phyloP scores from a whole-genome alignment of 2,329 filamentous ascomycete species.

The Aspergillus fumigatus region DNA sequence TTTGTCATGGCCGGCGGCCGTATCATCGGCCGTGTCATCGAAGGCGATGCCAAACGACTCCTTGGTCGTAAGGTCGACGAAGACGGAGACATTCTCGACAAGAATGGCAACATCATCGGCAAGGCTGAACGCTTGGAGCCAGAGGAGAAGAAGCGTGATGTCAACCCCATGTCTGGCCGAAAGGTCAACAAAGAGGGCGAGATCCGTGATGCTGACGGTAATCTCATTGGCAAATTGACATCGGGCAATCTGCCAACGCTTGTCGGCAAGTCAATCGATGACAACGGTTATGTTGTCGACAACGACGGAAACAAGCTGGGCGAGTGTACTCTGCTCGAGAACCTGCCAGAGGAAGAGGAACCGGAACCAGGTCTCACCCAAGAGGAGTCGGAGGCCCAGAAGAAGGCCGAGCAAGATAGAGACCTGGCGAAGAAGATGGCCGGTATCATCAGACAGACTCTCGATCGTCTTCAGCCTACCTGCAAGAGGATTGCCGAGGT shows the following conservation, averaged over 20 bases:
- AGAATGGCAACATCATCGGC: constrained; percentile 62
- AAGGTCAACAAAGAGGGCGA: constrained; percentile 51
- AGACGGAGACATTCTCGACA: constrained; percentile 65
- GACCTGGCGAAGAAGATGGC: constrained; percentile 75
- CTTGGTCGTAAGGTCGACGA: constrained; percentile 63
- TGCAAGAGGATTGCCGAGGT: constrained; percentile 81
- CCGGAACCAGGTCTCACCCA: constrained; percentile 34
- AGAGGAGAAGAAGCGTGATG: constrained; percentile 49
- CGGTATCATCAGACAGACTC: constrained; percentile 67
- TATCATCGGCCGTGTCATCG: constrained; percentile 52
- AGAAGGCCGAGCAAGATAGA: constrained; percentile 62
- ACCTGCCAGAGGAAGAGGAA: constrained; percentile 46
- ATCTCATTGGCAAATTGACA: constrained; percentile 44
- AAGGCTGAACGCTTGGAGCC: constrained; percentile 66
- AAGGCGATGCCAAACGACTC: constrained; percentile 61
- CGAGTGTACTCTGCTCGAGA: constrained; percentile 58
- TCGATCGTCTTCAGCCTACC: constrained; percentile 79
- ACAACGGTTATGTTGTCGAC: constrained; percentile 53
- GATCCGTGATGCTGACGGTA: constrained; percentile 42
- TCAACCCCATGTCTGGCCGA: constrained; percentile 57
- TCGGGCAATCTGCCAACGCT: constrained; percentile 40
- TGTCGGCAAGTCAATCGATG: constrained; percentile 42
- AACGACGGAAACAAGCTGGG: constrained; percentile 61
- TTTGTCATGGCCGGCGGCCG: constrained; percentile 46
- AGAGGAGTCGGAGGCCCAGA: constrained; percentile 51